These are phyloP conservation scores for Beauveria medogensis DNA, from an alignment of 2,329 filamentous ascomycete species.

Conservation along the genomic window DNA sequence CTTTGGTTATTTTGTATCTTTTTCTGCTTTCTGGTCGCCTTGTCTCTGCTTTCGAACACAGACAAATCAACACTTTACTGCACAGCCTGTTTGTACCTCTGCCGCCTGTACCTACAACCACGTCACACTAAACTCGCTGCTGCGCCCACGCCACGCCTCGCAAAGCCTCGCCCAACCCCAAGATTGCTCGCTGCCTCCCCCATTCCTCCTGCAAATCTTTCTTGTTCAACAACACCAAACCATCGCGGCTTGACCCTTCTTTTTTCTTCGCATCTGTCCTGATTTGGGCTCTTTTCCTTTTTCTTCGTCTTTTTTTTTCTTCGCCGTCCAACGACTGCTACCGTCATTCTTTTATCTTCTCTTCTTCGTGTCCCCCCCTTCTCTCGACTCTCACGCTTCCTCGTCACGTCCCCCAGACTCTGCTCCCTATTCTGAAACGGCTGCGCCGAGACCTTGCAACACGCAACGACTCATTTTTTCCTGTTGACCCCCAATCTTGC, in stretches of 20 bases:
- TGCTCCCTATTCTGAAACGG: slow-evolving; percentile 10
- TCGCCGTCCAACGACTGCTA: neutral
- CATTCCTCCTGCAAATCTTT: slow-evolving; percentile 10
- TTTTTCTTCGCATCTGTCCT: neutral
- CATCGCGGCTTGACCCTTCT: neutral
- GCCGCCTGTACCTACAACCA: neutral
- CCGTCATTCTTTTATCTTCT: slow-evolving; percentile 5
- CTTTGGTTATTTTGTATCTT: no score
- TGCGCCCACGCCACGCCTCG: neutral
- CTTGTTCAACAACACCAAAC: neutral
- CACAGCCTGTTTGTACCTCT: no score
- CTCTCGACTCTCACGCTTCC: neutral
- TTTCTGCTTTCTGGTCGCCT: no score
- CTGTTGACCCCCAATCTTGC: neutral
- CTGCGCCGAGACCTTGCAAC: slow-evolving; percentile 8
- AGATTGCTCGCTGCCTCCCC: neutral
- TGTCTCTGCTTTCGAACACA: neutral
- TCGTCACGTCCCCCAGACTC: neutral
- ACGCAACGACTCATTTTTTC: neutral
- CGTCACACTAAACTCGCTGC: neutral
- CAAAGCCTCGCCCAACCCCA: slow-evolving; percentile 3
- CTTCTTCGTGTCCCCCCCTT: neutral
- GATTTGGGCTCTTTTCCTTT: neutral
- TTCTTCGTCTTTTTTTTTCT: neutral
- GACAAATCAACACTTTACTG: no score